These are phyloP conservation scores for Cordyceps fumosorosea DNA, from an alignment of 2,329 filamentous ascomycete genomes.

Conservation along the genomic window DNA sequence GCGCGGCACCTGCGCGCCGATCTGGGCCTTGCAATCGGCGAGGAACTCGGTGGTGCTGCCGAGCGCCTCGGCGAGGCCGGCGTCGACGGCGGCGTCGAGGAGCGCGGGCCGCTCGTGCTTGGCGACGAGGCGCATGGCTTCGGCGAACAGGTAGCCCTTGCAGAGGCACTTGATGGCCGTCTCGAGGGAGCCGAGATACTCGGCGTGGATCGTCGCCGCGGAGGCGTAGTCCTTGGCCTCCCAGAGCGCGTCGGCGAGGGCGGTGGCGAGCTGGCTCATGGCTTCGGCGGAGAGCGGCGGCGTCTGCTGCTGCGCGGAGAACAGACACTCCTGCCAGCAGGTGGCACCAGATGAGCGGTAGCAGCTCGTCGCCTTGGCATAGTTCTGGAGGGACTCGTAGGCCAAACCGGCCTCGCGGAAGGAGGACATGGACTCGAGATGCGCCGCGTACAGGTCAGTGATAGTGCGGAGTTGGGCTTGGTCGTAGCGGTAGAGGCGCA, in stretches of 20 bases:
- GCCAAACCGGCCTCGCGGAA: conserved; percentile 84
- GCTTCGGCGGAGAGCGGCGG: conserved; percentile 55
- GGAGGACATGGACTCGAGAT: conserved; percentile 67
- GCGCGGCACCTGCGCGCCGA: conserved; percentile 78
- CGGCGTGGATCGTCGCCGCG: conserved; percentile 72
- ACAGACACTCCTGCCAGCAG: conserved; percentile 87
- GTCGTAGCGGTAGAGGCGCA: conserved; percentile 81
- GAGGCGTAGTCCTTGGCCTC: conserved; percentile 80
- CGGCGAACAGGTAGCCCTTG: conserved; percentile 78
- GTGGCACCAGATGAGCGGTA: conserved; percentile 72
- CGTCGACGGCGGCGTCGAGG: conserved; percentile 64
- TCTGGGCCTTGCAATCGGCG: conserved; percentile 83
- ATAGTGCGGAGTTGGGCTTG: conserved; percentile 57
- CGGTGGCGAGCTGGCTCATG: conserved; percentile 60
- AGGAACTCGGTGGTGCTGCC: conserved; percentile 82
- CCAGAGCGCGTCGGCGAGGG: conserved; percentile 69
- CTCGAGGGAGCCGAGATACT: conserved; percentile 70
- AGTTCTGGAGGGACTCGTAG: conserved; percentile 78
- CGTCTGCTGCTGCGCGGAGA: conserved; percentile 61
- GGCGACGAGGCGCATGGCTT: conserved; percentile 74
- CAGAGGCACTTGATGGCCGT: conserved; percentile 71
- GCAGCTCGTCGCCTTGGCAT: conserved; percentile 66
- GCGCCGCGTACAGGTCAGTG: conserved; percentile 70
- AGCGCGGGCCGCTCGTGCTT: conserved; percentile 55
- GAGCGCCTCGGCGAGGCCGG: conserved; percentile 72